phyloP scores from a whole-genome alignment of 177 flowering plant genomes.

The Vitis hybrid region DNA sequence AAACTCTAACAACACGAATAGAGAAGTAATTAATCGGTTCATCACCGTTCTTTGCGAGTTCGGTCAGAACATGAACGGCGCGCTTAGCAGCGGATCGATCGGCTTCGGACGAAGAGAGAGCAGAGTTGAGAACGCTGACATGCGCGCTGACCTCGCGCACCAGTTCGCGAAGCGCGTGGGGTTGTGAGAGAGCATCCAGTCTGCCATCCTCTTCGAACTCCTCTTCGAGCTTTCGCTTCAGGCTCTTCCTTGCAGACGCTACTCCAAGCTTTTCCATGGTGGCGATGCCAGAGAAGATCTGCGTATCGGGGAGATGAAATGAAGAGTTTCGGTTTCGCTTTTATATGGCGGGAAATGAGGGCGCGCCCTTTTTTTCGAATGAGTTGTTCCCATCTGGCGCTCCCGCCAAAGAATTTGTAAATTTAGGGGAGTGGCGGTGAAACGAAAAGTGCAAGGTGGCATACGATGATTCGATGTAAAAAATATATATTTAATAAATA shows the following conservation, averaged over 20 bases:
- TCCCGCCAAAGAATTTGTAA: too few relatives aligned
- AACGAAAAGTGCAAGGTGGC: too few relatives aligned
- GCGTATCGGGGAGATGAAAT: slow-evolving; percentile 22
- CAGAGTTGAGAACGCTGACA: slow-evolving; percentile 43
- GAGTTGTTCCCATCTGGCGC: too few relatives aligned
- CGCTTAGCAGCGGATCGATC: slow-evolving; percentile 71
- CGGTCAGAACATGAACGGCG: slow-evolving; percentile 58
- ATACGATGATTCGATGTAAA: too few relatives aligned
- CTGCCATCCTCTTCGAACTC: slow-evolving; percentile 17
- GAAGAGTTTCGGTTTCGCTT: background rate
- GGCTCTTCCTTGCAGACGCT: slow-evolving; percentile 16
- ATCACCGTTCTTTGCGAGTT: slow-evolving; percentile 70
- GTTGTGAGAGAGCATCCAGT: background rate
- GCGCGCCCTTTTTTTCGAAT: background rate
- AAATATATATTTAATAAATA: too few relatives aligned
- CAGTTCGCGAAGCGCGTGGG: slow-evolving; percentile 26
- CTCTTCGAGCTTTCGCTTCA: slow-evolving; percentile 33
- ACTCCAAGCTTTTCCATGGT: background rate
- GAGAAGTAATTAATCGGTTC: background rate
- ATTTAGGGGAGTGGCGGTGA: too few relatives aligned
- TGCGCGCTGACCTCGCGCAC: slow-evolving; percentile 38
- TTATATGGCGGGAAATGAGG: background rate
- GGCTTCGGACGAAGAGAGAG: slow-evolving; percentile 45
- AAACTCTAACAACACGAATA: too few relatives aligned
- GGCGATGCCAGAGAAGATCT: slow-evolving; percentile 17